Base-by-base conservation (phyloP, 768 basidiomycete genomes). In the Neoboletus magnificus region DNA sequence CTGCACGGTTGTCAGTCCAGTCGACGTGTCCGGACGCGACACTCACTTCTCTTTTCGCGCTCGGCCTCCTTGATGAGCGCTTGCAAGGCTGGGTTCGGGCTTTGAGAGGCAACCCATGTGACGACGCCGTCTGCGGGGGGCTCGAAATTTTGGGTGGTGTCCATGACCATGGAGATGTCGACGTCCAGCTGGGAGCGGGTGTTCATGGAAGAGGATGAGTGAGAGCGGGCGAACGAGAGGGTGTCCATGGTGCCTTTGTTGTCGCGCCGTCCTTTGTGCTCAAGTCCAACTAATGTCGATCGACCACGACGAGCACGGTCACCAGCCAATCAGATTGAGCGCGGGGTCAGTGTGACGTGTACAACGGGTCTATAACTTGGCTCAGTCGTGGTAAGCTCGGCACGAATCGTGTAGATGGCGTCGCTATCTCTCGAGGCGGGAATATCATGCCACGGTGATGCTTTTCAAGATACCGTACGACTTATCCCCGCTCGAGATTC, bases 1-100 rank as follows among this genome's bases (percentile, higher is more conserved):
- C 64, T 66, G 43, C 3, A 43, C n/a, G 41, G 16, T 29, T 6
- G 41, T 60, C 42, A 48, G 50, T 20, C 39, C 10, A 22, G 35
- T 49, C 12, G 51, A 46, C 47, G 48, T 13, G 54, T 25, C 22
- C 12, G 2, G 39, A 54, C 52, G 33, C 35, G 58, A 48, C 37
- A 60, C 66, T 43, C 48, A 69, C 67, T 49, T 33, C 20, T 60
- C 35, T 43, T 67, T 44, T 69, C 67, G 55, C 53, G 60, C 36
- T 69, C 68, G 4, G 66, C 67, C 47, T 69, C 68, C 16, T 32
- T 58, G 36, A 69, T 66, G 51, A 69, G 66, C 0, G 60, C 64
- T 18, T 58, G 66, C 27, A 70, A 44, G 0, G 60, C 68, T 6
- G 66, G 68, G 11, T 60, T 63, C 1, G 65, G 50, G 41, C 55